These are phyloP conservation scores for Vitis hybrid DNA, from an alignment of 177 flowering plant genomes.

Conservation along the genomic window DNA sequence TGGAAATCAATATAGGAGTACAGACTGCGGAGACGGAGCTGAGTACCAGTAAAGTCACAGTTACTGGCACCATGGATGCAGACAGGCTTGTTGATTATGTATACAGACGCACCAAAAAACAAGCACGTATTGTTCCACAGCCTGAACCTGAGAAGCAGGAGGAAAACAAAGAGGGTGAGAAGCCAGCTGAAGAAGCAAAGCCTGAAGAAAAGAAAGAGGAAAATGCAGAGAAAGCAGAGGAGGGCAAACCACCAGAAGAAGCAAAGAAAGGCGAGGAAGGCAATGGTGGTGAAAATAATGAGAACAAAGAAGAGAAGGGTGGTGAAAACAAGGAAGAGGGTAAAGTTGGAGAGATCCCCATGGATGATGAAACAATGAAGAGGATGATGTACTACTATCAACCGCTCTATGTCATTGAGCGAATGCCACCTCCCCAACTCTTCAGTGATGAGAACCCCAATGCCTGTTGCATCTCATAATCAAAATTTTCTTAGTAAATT, in stretches of 20 bases:
- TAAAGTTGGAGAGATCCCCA: slow-evolving; percentile 2
- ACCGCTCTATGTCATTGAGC: slow-evolving; percentile 69
- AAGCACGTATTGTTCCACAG: slow-evolving; percentile 70
- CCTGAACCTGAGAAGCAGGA: slow-evolving; percentile 21
- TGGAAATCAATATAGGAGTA: slow-evolving; percentile 49
- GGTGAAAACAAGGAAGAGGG: slow-evolving; percentile 15
- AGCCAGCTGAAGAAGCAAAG: slow-evolving; percentile 40
- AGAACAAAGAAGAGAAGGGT: slow-evolving; percentile 20
- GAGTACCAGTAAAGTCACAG: slow-evolving; percentile 69
- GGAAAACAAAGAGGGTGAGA: slow-evolving; percentile 18
- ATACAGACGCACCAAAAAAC: slow-evolving; percentile 76
- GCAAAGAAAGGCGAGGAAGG: slow-evolving; percentile 34
- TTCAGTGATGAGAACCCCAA: slow-evolving; percentile 98
- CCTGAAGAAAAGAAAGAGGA: slow-evolving; percentile 34
- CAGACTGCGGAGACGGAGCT: slow-evolving; percentile 71
- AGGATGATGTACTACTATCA: slow-evolving; percentile 61
- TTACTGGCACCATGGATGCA: slow-evolving; percentile 90
- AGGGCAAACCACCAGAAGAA: slow-evolving; percentile 23
- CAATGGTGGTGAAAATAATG: slow-evolving; percentile 11
- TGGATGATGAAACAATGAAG: slow-evolving; percentile 53
- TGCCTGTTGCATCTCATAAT: slow-evolving; percentile 75
- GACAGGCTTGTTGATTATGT: slow-evolving; percentile 76
- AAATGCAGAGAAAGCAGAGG: slow-evolving; percentile 24
- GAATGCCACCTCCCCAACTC: slow-evolving; percentile 79
- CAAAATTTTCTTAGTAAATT: not conserved